Conservation (phyloP, 2,329 filamentous ascomycete genomes). For the Aspergillus neoniger region DNA sequence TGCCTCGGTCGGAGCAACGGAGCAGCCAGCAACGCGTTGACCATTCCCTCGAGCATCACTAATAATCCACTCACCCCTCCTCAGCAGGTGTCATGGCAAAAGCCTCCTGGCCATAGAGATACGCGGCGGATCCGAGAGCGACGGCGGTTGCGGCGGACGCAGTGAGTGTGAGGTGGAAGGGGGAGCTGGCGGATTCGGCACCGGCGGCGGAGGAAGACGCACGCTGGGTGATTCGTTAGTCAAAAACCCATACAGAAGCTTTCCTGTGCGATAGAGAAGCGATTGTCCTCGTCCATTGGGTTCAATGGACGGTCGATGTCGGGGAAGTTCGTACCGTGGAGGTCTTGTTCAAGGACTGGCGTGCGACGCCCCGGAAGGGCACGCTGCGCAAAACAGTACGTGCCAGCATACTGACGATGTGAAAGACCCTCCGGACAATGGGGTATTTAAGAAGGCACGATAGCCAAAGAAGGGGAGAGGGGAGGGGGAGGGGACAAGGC, state of each 20-base stretch:
- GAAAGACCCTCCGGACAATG: conserved; percentile 40
- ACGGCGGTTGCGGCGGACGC: conserved; percentile 82
- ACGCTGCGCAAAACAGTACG: conserved; percentile 86
- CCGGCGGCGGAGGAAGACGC: conserved; percentile 71
- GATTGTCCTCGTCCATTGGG: conserved; percentile 31
- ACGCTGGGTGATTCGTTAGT: conserved; percentile 51
- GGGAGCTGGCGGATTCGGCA: conserved; percentile 69
- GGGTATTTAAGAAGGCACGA: conserved; percentile 33
- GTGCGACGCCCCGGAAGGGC: conserved; percentile 78
- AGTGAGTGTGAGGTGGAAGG: conserved; percentile 81
- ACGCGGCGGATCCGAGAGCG: conserved; percentile 85
- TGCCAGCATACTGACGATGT: conserved; percentile 76
- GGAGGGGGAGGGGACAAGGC: conserved; percentile 30
- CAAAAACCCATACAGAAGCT: conserved; percentile 33
- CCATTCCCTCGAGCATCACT: conserved; percentile 15
- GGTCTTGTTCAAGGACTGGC: conserved; percentile 70
- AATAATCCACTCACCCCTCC: conserved; percentile 79
- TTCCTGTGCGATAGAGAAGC: conserved; percentile 24
- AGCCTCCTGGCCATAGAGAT: conserved; percentile 85
- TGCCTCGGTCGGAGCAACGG: conserved; percentile 28
- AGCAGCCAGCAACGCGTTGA: conserved; percentile 16
- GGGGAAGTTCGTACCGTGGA: conserved; percentile 70
- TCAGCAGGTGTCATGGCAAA: conserved; percentile 90
- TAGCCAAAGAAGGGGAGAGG: conserved; percentile 33
- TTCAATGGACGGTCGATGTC: conserved; percentile 33